Evolutionary conservation across 768 basidiomycete species (phyloP).

Genomic region (Amanita exitialis): DNA sequence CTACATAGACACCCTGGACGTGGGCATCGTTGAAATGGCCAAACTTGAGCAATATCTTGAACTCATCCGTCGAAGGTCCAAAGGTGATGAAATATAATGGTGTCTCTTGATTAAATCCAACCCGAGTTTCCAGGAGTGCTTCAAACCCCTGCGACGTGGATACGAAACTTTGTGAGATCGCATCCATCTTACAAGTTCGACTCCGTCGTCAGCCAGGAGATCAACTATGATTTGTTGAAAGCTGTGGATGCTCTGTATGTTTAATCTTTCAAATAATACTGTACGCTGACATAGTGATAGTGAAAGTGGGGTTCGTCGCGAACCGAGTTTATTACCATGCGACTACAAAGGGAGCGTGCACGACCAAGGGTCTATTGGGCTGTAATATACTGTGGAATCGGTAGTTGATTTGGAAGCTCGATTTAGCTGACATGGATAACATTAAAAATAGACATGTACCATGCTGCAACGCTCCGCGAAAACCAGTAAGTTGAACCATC

Average conservation of each 20-base stretch:
- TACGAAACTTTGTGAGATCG: slow-evolving; percentile 80
- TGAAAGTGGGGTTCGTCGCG: slow-evolving; percentile 56
- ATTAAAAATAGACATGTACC: too few species aligned
- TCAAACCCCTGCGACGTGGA: slow-evolving; percentile 86
- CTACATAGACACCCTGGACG: slow-evolving; percentile 82
- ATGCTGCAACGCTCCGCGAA: too few species aligned
- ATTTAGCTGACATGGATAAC: too few species aligned
- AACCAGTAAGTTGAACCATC: not conserved
- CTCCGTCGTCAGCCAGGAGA: slow-evolving; percentile 84
- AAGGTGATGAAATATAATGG: slow-evolving; percentile 38
- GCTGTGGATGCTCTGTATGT: slow-evolving; percentile 88
- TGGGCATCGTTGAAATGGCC: slow-evolving; percentile 45
- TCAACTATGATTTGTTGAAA: slow-evolving; percentile 88
- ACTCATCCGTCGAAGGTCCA: slow-evolving; percentile 66
- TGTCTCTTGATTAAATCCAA: slow-evolving; percentile 1
- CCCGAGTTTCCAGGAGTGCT: slow-evolving; percentile 46
- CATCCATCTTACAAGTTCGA: slow-evolving; percentile 91
- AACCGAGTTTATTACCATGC: slow-evolving; percentile 52
- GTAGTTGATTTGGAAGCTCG: not conserved
- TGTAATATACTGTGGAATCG: slow-evolving; percentile 12
- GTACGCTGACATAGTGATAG: slow-evolving; percentile 22
- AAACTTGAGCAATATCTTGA: slow-evolving; percentile 73
- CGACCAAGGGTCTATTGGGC: slow-evolving; percentile 35
- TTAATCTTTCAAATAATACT: not conserved
- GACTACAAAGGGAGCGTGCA: slow-evolving; percentile 41